Conservation (phyloP, 306 rosid genomes). For the Neltuma alba region DNA sequence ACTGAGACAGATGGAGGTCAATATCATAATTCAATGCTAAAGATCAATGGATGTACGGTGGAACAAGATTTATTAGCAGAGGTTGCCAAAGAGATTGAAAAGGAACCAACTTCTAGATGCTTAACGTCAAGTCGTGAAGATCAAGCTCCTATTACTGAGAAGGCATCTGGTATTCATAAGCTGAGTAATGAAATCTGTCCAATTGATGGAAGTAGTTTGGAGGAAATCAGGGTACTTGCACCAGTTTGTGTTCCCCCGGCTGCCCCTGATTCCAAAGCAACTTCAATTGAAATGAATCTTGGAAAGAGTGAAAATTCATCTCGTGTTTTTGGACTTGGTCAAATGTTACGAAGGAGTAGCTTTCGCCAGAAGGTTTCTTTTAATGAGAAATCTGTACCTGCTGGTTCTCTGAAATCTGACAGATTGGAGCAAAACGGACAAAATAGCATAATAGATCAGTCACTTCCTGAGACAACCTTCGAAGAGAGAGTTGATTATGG, state of each 20-base stretch:
- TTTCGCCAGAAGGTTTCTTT: slow-evolving; percentile 60
- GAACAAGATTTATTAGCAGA: slow-evolving; percentile 34
- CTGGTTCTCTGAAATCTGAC: slow-evolving; percentile 48
- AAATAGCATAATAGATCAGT: slow-evolving; percentile 36
- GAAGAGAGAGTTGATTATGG: slow-evolving; percentile 49
- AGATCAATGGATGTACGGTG: slow-evolving; percentile 40
- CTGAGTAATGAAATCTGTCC: slow-evolving; percentile 38
- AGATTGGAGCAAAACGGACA: slow-evolving; percentile 53
- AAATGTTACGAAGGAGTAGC: slow-evolving; percentile 71
- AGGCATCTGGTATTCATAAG: slow-evolving; percentile 32
- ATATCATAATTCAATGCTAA: slow-evolving; percentile 38
- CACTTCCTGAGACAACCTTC: slow-evolving; percentile 45
- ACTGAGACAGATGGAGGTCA: slow-evolving; percentile 38
- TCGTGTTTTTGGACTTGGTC: slow-evolving; percentile 71
- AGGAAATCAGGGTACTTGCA: slow-evolving; percentile 35
- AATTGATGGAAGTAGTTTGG: slow-evolving; percentile 38
- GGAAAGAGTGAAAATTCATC: slow-evolving; percentile 57
- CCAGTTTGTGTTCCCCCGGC: slow-evolving; percentile 48
- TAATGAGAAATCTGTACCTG: slow-evolving; percentile 53
- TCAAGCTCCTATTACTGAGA: slow-evolving; percentile 43
- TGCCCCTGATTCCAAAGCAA: slow-evolving; percentile 42
- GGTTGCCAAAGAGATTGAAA: slow-evolving; percentile 36
- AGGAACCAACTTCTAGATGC: slow-evolving; percentile 45
- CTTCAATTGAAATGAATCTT: slow-evolving; percentile 42
- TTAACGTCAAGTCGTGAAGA: slow-evolving; percentile 40